Percentiles rank a stretch among this genome's conserved stretches.
Conservation (phyloP, 164 flowering plant species). For the Aristolochia contorta region DNA sequence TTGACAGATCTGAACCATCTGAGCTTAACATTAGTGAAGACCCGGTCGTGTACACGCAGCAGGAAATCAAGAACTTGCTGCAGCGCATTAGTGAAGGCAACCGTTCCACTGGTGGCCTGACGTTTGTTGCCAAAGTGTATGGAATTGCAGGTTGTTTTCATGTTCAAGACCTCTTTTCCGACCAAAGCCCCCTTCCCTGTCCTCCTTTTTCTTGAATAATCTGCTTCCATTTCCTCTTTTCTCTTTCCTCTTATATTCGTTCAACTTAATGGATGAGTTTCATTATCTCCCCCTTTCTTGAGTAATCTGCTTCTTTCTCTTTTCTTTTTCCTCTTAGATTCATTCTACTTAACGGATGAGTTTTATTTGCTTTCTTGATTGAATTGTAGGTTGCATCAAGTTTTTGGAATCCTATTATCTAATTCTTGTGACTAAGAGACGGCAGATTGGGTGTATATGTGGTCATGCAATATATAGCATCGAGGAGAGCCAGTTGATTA, state of each 20-base stretch:
- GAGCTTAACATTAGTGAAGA: slow-evolving; percentile 93
- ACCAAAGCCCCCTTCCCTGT: too few species aligned
- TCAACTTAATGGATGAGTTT: background rate
- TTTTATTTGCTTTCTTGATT: background rate
- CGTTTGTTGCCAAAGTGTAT: slow-evolving; percentile 60
- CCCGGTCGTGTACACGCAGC: slow-evolving; percentile 88
- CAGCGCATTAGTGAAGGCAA: slow-evolving; percentile 91
- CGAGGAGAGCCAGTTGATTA: slow-evolving; percentile 81
- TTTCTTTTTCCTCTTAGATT: background rate
- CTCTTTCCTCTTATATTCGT: background rate
- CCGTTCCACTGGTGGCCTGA: slow-evolving; percentile 84
- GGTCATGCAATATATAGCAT: slow-evolving; percentile 94
- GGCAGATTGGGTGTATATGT: slow-evolving; percentile 87
- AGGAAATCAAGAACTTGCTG: slow-evolving; percentile 77
- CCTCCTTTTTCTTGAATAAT: too few species aligned
- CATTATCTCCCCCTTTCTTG: background rate
- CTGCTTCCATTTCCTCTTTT: too few species aligned
- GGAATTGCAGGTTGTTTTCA: slow-evolving; percentile 73
- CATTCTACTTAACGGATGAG: background rate
- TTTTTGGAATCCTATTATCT: slow-evolving; percentile 93
- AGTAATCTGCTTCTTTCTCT: background rate
- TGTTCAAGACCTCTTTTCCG: background rate
- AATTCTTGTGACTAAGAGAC: slow-evolving; percentile 80
- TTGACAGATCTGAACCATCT: slow-evolving; percentile 87
- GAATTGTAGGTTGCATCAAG: slow-evolving; percentile 69